Evolutionary conservation across 441 rosid species (phyloP).

Genomic region (Monsonia emarginata): DNA sequence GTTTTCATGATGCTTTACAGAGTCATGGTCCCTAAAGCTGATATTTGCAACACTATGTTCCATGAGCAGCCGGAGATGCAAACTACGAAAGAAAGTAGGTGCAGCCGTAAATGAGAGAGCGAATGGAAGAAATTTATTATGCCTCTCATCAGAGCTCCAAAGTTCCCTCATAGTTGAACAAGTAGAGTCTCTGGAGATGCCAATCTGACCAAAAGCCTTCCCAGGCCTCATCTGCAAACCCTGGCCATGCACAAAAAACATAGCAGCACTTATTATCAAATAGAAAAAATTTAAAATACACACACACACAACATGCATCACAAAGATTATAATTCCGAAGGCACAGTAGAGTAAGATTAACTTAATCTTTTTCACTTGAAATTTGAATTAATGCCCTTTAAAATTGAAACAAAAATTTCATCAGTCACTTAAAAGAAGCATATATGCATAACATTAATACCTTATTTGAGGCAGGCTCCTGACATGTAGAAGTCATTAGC

Average conservation of each 20-base stretch:
- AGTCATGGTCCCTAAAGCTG: conserved; percentile 32
- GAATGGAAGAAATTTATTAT: conserved; percentile 30
- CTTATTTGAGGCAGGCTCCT: conserved; percentile 26
- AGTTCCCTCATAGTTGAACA: conserved; percentile 12
- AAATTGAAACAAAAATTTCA: neutral
- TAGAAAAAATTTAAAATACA: neutral
- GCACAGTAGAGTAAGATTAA: neutral
- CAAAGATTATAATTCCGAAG: neutral
- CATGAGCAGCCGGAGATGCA: conserved; percentile 60
- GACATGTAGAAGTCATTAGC: conserved; percentile 20
- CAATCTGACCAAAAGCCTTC: conserved; percentile 24
- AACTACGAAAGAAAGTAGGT: conserved; percentile 43
- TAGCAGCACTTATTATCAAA: conserved; percentile 12
- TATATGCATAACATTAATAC: conserved; percentile 22
- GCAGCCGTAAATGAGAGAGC: conserved; percentile 47
- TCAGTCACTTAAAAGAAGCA: neutral
- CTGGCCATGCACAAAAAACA: conserved; percentile 27
- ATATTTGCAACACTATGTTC: conserved; percentile 29
- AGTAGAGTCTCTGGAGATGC: conserved; percentile 27
- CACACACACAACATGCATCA: neutral
- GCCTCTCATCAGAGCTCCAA: conserved; percentile 25
- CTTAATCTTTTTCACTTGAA: neutral
- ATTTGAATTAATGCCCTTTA: neutral
- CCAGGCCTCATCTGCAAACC: conserved; percentile 33
- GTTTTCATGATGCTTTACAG: conserved; percentile 27